Conservation (phyloP, 2,329 filamentous ascomycete species). For the Scortechinia acanthostroma region DNA sequence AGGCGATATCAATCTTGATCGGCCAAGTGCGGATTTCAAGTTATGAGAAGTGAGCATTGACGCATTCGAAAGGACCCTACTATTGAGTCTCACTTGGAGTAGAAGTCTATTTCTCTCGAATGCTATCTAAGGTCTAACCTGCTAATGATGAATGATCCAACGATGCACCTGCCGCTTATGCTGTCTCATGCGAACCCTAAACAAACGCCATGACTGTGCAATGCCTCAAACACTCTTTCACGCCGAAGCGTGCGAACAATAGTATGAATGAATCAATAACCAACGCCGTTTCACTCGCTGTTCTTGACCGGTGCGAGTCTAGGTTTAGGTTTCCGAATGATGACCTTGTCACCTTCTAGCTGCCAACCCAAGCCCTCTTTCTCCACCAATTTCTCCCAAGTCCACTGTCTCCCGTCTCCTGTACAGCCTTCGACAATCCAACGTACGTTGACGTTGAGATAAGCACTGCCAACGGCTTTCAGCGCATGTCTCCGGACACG, state of each 20-base stretch:
- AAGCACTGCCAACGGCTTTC: slow-evolving; percentile 1
- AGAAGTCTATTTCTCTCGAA: no score
- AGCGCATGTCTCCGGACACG: neutral
- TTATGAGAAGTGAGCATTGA: no score
- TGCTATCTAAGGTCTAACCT: no score
- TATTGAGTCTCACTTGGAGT: no score
- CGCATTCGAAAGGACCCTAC: no score
- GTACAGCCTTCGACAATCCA: neutral
- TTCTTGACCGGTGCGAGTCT: neutral
- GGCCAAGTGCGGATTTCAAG: neutral
- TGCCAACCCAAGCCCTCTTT: neutral
- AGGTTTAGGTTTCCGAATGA: neutral
- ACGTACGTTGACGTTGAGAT: neutral
- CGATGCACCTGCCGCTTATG: no score
- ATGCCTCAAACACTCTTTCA: no score
- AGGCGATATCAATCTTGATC: neutral
- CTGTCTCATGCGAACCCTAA: no score
- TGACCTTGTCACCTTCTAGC: neutral
- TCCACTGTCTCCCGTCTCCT: neutral
- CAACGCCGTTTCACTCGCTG: neutral
- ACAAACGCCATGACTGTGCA: no score
- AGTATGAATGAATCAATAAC: neutral
- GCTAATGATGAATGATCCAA: no score
- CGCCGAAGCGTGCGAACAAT: no score
- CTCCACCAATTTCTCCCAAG: slow-evolving; percentile 1